Conservation (phyloP, 1,284 basidiomycete genomes). For the Rhodotorula sp. region DNA sequence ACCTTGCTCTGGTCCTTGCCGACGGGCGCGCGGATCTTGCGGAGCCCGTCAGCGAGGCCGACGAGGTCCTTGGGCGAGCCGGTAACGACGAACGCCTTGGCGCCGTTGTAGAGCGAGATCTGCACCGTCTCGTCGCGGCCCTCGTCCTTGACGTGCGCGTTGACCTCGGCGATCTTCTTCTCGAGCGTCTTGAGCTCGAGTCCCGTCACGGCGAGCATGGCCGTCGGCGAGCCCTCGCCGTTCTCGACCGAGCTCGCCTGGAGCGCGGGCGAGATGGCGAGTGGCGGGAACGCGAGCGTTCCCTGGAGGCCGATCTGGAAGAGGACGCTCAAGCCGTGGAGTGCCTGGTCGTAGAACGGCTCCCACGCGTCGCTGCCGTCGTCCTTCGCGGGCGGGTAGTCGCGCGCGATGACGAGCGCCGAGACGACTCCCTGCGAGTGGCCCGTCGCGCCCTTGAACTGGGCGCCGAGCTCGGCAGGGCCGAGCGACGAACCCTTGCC, state of each 20-base stretch:
- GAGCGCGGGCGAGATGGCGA: constrained; percentile 84
- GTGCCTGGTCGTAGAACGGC: constrained; percentile 71
- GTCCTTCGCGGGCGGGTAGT: constrained; percentile 28
- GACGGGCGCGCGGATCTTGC: constrained; percentile 82
- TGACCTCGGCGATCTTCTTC: constrained; percentile 82
- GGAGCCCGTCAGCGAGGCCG: constrained; percentile 84
- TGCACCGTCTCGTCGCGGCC: constrained; percentile 55
- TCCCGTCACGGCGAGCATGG: constrained; percentile 90
- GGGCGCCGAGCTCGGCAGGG: constrained; percentile 75
- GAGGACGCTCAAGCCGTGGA: constrained; percentile 84
- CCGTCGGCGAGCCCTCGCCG: constrained; percentile 87
- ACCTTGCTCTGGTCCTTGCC: constrained; percentile 91
- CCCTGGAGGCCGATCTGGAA: constrained; percentile 82
- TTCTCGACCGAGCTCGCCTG: constrained; percentile 85
- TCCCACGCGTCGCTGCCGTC: constrained; percentile 60
- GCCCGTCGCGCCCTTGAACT: constrained; percentile 84
- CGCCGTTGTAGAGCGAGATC: constrained; percentile 89
- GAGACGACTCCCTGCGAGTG: constrained; percentile 97
- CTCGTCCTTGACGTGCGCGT: constrained; percentile 70
- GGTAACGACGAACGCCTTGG: constrained; percentile 88
- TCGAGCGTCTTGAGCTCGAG: constrained; percentile 76
- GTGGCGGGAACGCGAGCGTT: constrained; percentile 79
- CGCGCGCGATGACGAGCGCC: constrained; percentile 73
- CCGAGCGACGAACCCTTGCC: constrained; percentile 38
- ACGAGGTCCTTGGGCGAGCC: constrained; percentile 90